Percentiles rank a stretch among this genome's conserved stretches.
Conservation (phyloP, 495 filamentous ascomycete species). For the Thozetella sp. region DNA sequence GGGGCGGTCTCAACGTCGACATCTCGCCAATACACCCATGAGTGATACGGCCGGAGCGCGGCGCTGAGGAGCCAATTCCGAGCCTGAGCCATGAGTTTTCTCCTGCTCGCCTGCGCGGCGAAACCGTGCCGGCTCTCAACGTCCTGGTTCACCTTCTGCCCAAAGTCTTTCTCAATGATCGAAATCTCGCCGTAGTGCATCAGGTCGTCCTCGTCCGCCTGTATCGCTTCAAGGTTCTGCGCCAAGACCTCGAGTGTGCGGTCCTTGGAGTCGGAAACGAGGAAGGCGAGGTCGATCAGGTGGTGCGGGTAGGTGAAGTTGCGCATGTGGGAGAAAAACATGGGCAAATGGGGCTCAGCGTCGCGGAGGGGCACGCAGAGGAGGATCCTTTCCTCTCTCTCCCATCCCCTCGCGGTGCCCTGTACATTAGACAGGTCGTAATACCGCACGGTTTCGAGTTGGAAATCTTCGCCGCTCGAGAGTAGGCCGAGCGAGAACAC, state of each 20-base stretch:
- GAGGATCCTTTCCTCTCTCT: conserved; percentile 90
- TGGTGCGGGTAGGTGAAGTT: conserved; percentile 99
- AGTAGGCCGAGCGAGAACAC: conserved; percentile 75
- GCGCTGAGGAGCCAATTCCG: conserved; percentile 97
- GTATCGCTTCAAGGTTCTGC: conserved; percentile 75
- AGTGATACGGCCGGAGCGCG: conserved; percentile 90
- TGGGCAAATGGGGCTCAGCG: conserved; percentile 87
- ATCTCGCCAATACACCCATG: conserved; percentile 99
- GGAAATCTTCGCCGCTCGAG: conserved; percentile 66
- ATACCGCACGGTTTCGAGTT: conserved; percentile 92
- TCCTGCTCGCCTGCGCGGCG: conserved; percentile 88
- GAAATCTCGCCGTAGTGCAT: conserved; percentile 95
- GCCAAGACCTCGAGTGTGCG: conserved; percentile 77
- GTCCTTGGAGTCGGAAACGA: conserved; percentile 98
- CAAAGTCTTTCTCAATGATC: conserved; percentile 98
- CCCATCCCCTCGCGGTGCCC: conserved; percentile 90
- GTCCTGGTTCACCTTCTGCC: conserved; percentile 96
- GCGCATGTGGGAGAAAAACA: conserved; percentile 96
- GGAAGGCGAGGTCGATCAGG: conserved; percentile 92
- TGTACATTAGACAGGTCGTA: conserved; percentile 93
- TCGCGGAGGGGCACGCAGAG: conserved; percentile 95
- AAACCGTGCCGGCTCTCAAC: conserved; percentile 98
- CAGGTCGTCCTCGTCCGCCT: conserved; percentile 73
- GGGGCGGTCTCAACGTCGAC: conserved; percentile 98
- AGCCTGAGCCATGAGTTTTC: conserved; percentile 98